A percentile compares a stretch with the other conserved stretches of the same genome.
These are phyloP conservation scores for Physcomitrium patens DNA, from an alignment of 225 moss, liverwort and hornwort genomes.

Conservation along the genomic window DNA sequence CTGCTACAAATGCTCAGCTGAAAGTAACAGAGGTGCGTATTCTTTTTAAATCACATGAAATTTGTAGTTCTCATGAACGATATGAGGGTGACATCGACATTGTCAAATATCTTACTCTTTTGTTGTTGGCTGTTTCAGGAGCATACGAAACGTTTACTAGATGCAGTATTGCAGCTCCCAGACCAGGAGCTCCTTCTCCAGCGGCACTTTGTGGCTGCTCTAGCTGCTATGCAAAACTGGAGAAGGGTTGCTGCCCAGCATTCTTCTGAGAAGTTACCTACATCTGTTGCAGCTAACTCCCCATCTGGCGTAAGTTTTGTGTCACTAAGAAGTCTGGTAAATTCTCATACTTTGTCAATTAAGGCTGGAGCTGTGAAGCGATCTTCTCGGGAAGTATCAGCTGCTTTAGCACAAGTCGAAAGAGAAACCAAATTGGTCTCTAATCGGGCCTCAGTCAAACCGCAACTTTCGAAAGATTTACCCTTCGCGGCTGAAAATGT, in stretches of 20 bases:
- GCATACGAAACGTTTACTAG: slow-evolving; percentile 84
- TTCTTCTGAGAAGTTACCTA: slow-evolving; percentile 24
- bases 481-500: slow-evolving; percentile 29
- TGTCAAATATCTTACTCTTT: not conserved
- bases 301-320: slow-evolving; percentile 38
- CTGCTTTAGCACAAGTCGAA: slow-evolving; percentile 45
- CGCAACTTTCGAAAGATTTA: slow-evolving; percentile 20
- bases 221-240: slow-evolving; percentile 54
- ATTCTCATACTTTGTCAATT: slow-evolving; percentile 20
- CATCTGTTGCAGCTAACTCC: slow-evolving; percentile 16
- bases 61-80: not conserved
- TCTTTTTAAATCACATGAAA: not conserved
- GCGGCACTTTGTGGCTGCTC: slow-evolving; percentile 75
- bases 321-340: slow-evolving; percentile 29
- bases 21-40: slow-evolving; percentile 87
- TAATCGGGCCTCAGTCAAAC: not conserved
- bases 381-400: slow-evolving; percentile 35
- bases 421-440: slow-evolving; percentile 27
- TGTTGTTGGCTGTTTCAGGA: slow-evolving; percentile 52
- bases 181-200: slow-evolving; percentile 90
- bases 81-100: not conserved
- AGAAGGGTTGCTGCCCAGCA: slow-evolving; percentile 32
- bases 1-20: slow-evolving; percentile 72
- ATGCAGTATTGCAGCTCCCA: slow-evolving; percentile 73
- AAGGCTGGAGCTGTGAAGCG: slow-evolving; percentile 18